phyloP scores from a whole-genome alignment of 1,284 basidiomycete species.

The Microbotryum scabiosae region DNA sequence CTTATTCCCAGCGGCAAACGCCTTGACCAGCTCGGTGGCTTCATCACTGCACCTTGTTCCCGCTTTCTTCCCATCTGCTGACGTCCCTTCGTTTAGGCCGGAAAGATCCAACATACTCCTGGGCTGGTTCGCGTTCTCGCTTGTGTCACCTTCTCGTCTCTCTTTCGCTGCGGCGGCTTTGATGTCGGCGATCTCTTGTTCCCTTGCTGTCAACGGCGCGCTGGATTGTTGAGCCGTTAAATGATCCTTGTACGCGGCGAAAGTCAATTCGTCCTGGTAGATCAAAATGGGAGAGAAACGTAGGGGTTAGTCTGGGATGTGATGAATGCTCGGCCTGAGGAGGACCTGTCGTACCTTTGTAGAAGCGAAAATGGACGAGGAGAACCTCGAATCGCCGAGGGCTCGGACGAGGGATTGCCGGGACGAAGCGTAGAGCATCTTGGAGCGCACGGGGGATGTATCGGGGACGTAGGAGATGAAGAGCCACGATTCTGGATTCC shows the following conservation, averaged over 20 bases:
- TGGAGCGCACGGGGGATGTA: conserved; percentile 10
- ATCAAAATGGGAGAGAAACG: neutral
- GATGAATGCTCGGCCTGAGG: neutral
- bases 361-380: conserved; percentile 72
- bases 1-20: neutral
- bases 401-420: conserved; percentile 62
- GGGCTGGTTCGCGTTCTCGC: neutral
- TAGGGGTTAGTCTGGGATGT: neutral
- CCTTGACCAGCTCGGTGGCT: neutral
- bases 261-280: conserved; percentile 41
- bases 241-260: conserved; percentile 60
- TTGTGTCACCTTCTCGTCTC: neutral
- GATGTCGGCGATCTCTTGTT: conserved; percentile 68
- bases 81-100: neutral
- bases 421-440: conserved; percentile 91
- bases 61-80: neutral
- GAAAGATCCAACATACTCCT: conserved; percentile 11
- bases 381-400: conserved; percentile 66
- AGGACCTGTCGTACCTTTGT: conserved; percentile 50
- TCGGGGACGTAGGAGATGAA: conserved; percentile 28
- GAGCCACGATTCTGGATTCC: conserved; percentile 3
- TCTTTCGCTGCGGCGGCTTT: conserved; percentile 55
- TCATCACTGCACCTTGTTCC: neutral
- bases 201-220: conserved; percentile 66
- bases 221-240: conserved; percentile 62